phyloP scores from a whole-genome alignment of 2,329 filamentous ascomycete species.

The Fusarium longipes region DNA sequence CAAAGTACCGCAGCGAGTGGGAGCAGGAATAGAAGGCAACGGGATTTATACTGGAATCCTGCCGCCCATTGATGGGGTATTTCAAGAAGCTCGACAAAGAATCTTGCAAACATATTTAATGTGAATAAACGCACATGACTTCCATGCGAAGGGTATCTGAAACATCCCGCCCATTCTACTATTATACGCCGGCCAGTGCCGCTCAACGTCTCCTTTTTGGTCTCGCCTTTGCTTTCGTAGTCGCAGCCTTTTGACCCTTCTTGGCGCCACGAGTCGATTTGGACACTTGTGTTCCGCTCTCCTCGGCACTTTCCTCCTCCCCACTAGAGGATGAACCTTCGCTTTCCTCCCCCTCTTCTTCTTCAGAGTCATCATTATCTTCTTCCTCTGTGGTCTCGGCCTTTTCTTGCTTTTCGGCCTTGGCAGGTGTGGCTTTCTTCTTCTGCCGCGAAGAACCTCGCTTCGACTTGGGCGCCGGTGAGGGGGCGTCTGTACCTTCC shows the following conservation, averaged over 20 bases:
- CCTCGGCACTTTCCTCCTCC: conserved; percentile 51
- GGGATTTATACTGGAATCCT: neutral
- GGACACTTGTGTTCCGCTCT: conserved; percentile 54
- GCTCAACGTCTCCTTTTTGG: conserved; percentile 47
- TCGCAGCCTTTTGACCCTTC: conserved; percentile 48
- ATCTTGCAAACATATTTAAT: neutral
- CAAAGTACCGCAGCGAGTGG: conserved; percentile 57
- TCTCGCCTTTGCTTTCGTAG: conserved; percentile 47
- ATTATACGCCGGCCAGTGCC: conserved; percentile 10
- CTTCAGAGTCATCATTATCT: conserved; percentile 51
- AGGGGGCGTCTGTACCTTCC: conserved; percentile 56
- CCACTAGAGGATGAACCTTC: conserved; percentile 49
- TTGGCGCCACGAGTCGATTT: conserved; percentile 52
- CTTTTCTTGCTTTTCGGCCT: conserved; percentile 54
- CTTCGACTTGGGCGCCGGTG: conserved; percentile 53
- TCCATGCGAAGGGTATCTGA: conserved; percentile 27
- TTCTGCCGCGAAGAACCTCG: conserved; percentile 57
- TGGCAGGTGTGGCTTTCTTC: conserved; percentile 59
- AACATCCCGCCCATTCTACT: conserved; percentile 1
- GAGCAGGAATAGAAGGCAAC: conserved; percentile 45
- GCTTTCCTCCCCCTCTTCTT: conserved; percentile 53
- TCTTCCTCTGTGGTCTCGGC: conserved; percentile 50
- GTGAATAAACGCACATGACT: conserved; percentile 1
- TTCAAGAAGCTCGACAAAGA: neutral
- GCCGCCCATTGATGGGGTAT: neutral